phyloP scores from a whole-genome alignment of 768 basidiomycete species.

The Amanita rubescens region DNA sequence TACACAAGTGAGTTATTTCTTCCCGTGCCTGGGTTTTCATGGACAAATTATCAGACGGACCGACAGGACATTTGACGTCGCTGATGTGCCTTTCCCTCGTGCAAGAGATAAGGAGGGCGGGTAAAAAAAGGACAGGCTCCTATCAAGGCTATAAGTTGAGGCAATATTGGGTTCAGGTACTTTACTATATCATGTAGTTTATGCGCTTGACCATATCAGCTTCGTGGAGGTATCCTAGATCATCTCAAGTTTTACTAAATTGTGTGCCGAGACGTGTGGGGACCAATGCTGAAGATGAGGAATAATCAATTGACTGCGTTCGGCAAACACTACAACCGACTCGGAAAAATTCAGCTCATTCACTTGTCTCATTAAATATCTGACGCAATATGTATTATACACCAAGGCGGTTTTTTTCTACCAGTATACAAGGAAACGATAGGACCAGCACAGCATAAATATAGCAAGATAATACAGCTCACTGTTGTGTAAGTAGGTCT shows the following conservation, averaged over 20 bases:
- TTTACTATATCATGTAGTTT: not conserved
- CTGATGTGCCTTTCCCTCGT: constrained; percentile 34
- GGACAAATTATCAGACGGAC: too few relatives aligned
- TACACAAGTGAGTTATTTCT: constrained; percentile 24
- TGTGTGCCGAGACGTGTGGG: too few relatives aligned
- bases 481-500: not conserved
- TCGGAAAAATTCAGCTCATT: too few relatives aligned
- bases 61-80: constrained; percentile 43
- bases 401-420: not conserved
- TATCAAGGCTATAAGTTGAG: constrained; percentile 52
- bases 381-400: not conserved
- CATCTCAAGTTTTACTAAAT: constrained; percentile 60
- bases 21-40: not conserved
- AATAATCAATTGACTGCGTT: not conserved
- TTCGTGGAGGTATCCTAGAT: constrained; percentile 55
- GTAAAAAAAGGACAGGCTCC: constrained; percentile 32
- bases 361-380: not conserved
- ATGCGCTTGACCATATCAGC: constrained; percentile 32
- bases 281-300: too few relatives aligned
- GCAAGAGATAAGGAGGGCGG: constrained; percentile 33
- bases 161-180: constrained; percentile 40
- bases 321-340: too few relatives aligned
- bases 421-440: not conserved
- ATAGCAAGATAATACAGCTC: not conserved
- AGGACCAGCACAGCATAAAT: not conserved